A percentile compares a stretch with the other conserved stretches of the same genome.
Conservation (phyloP, 257 asterid species). For the Rhazya stricta region DNA sequence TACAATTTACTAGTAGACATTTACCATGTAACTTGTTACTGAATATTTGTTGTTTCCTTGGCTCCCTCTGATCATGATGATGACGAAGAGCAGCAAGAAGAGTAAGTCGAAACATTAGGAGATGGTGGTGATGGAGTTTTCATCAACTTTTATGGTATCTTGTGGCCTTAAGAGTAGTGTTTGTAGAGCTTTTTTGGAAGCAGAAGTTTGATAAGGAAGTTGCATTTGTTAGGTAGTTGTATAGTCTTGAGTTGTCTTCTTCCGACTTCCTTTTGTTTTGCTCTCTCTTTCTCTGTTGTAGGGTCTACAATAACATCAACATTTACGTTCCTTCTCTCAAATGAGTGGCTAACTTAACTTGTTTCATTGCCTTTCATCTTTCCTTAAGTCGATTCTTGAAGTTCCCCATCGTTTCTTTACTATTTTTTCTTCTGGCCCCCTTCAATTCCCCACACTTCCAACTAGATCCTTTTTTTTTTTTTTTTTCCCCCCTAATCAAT, state of each 20-base stretch:
- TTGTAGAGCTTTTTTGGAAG: conserved; percentile 17
- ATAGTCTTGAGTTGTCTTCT: conserved; percentile 30
- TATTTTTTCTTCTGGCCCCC: not conserved
- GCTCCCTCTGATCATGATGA: not conserved
- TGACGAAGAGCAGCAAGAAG: not conserved
- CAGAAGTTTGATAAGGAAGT: conserved; percentile 29
- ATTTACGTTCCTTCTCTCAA: conserved; percentile 9
- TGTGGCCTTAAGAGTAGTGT: conserved; percentile 7
- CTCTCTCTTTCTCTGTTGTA: conserved; percentile 13
- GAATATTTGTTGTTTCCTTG: not conserved
- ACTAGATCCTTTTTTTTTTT: too few species aligned
- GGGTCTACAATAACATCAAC: conserved; percentile 27
- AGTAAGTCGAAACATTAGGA: not conserved
- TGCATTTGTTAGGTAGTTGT: conserved; percentile 34
- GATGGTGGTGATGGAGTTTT: not conserved
- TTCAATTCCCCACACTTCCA: too few species aligned
- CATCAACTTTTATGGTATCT: conserved; percentile 11
- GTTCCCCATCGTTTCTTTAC: not conserved
- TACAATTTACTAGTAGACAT: too few species aligned
- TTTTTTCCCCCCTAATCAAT: too few species aligned
- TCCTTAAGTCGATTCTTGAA: conserved; percentile 8
- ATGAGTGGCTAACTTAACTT: conserved; percentile 8
- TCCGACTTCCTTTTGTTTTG: conserved; percentile 24
- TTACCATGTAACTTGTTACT: too few species aligned
- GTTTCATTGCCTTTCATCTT: not conserved